Evolutionary conservation across 352 stramenopile species (phyloP).

Genomic region (Plasmopara muralis): DNA sequence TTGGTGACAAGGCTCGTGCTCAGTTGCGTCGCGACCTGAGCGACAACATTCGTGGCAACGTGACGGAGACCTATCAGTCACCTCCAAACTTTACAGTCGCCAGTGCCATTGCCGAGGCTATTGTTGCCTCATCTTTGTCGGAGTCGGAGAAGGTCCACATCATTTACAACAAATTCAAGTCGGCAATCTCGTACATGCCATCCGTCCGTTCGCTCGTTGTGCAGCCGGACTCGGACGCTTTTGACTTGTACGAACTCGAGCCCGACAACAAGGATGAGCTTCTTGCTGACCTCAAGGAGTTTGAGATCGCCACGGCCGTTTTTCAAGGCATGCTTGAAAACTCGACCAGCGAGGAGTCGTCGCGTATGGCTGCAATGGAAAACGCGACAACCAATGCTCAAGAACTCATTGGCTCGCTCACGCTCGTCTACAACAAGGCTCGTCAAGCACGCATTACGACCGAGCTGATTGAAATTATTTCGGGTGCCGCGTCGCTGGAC

Average conservation of each 20-base stretch:
- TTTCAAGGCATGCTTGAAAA: constrained; percentile 97
- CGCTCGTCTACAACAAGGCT: constrained; percentile 89
- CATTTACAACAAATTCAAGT: constrained; percentile 97
- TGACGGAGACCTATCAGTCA: constrained; percentile 74
- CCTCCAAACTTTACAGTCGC: constrained; percentile 91
- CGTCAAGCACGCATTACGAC: constrained; percentile 95
- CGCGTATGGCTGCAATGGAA: constrained; percentile 99
- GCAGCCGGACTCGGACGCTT: constrained; percentile 51
- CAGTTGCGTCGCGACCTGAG: constrained; percentile 87
- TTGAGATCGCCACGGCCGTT: constrained; percentile 79
- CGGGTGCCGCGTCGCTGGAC: constrained; percentile 94
- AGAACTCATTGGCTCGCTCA: constrained; percentile 95
- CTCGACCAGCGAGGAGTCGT: constrained; percentile 95
- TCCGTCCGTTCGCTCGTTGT: constrained; percentile 79
- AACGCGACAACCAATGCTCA: constrained; percentile 98
- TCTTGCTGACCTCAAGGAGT: constrained; percentile 96
- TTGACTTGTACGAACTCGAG: constrained; percentile 96
- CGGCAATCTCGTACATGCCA: constrained; percentile 93
- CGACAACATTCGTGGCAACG: constrained; percentile 58
- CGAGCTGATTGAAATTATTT: constrained; percentile 98
- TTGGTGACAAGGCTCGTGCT: constrained; percentile 95
- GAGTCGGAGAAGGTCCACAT: constrained; percentile 94
- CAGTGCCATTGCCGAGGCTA: constrained; percentile 85
- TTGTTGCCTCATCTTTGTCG: constrained; percentile 51
- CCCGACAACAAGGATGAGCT: constrained; percentile 97